Base-by-base conservation (phyloP, 208 protist genomes). In the Leptomonas seymouri region DNA sequence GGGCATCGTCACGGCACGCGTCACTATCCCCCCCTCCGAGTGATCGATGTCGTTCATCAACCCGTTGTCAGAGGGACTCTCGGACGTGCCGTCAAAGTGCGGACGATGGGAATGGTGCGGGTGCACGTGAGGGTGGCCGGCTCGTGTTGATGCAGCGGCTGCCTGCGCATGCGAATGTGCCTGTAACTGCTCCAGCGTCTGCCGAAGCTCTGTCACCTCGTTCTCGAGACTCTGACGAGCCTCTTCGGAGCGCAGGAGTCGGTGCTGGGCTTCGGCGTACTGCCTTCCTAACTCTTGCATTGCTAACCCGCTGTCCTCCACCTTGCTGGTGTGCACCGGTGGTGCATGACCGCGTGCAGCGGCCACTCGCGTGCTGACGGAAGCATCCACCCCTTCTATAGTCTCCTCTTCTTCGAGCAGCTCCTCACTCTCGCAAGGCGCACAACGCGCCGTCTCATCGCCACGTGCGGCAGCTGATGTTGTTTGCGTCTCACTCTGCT, bases 201-300 rank as follows among this genome's bases (percentile, higher is more conserved):
- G 39, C 23, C 64, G 63, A 56, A 80, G 68, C 51, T 72, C 68
- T 44, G 49, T 58, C 51, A 90, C 53, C 58, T 87, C 85, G 0
- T 39, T 44, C 67, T 87, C 75, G 23, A 87, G 72, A 27, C 30
- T 50, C 31, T 60, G 53, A 3, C 77, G 58, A 2, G 71, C 66
- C 44, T 81, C 85, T 57, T 85, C 76, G 0, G 81, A 77, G 27
- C 49, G 59, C 41, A 68, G 58, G 0, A 84, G 80, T 0, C 74
- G 71, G 31, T 84, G 77, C 50, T 83, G 76, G 3, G 76, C 78
- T 21, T 82, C 79, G 36, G 80, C 83, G 67, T 81, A 85, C 56
- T 74, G 67, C 28, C 78, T 67, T 2, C 76, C 76, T 21, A 86
- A 45, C 39, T 76, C 67, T 57, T 85, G 64, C 80, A 89, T 81